Base-by-base conservation (phyloP, 108 stramenopile species). In the Nitzschia inconspicua region DNA sequence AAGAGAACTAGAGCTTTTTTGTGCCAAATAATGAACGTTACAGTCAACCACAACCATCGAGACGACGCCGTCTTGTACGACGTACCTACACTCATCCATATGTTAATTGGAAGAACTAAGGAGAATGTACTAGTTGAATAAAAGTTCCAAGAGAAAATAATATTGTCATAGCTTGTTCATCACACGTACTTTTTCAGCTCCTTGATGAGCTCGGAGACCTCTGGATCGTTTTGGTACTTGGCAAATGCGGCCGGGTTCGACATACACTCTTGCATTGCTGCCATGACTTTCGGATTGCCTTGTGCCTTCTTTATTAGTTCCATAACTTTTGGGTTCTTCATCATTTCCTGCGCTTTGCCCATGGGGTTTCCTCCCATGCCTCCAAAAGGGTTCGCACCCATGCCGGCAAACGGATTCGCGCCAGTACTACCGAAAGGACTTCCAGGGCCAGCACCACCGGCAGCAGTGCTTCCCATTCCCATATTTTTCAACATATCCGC, bases 181-280 rank as follows among this genome's bases (percentile, higher is more conserved):
- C 77, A 77, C 75, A 88, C 79, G 47, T 57, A 60, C 32, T 82
- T 70, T 58, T 79, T 67, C 37, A 88, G 63, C 54, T 90, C 86
- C 39, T 58, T 60, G 23, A 94, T 68, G 35, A 94, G 50, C 13
- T 79, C 82, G 22, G 62, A 69, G 4, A 94, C 82, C 23, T 89
- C 85, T 19, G 87, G 93, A 69, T 94, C 89, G 51, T 76, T 87
- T 43, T 72, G 66, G 50, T 94, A 94, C 58, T 94, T 90, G 11
- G 83, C 63, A 56, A 90, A 66, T 14, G 77, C 80, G 16, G 83
- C 84, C 9, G 93, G 93, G 68, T 93, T 93, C 18, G 70, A 64
- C 88, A 93, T 89, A 49, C 88, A 93, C 58, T 93, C 92, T 59
- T 84, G 82, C 57, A 89, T 75, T 2, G 84, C 86, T 9, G 56